Conservation (phyloP, 2,329 filamentous ascomycete genomes). For the Aspergillus clavatus region DNA sequence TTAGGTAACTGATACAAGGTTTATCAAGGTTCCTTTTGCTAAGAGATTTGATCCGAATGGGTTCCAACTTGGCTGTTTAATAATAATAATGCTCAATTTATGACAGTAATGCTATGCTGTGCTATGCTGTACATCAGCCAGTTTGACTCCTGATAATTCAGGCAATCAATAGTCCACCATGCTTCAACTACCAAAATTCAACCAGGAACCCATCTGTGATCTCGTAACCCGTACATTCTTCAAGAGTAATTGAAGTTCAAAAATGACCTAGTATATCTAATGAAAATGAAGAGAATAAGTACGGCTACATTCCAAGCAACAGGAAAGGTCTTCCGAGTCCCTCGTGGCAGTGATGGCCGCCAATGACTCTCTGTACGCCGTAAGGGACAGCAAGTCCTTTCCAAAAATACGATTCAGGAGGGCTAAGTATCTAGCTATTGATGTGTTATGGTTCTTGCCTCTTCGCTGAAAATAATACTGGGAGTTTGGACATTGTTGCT, state of each 20-base stretch:
- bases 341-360: not conserved
- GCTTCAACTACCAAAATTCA: too few relatives aligned
- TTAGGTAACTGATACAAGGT: not conserved
- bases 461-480: too few relatives aligned
- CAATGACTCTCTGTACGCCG: not conserved
- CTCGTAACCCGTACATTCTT: not conserved
- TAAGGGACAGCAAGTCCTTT: not conserved
- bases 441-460: too few relatives aligned
- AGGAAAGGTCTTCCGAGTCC: not conserved
- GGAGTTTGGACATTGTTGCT: too few relatives aligned
- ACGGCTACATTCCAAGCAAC: not conserved
- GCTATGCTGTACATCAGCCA: not conserved
- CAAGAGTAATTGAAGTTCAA: too few relatives aligned
- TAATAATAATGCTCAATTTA: too few relatives aligned
- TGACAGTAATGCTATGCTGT: not conserved
- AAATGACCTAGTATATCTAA: too few relatives aligned
- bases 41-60: too few relatives aligned
- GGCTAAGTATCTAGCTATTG: not conserved
- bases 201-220: not conserved
- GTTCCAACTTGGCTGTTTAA: too few relatives aligned
- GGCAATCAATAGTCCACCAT: too few relatives aligned
- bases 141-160: not conserved
- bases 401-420: not conserved
- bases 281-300: too few relatives aligned
- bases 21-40: too few relatives aligned